Evolutionary conservation across 1,284 basidiomycete genomes (phyloP).

Genomic region (Paramarasmius palmivorus): DNA sequence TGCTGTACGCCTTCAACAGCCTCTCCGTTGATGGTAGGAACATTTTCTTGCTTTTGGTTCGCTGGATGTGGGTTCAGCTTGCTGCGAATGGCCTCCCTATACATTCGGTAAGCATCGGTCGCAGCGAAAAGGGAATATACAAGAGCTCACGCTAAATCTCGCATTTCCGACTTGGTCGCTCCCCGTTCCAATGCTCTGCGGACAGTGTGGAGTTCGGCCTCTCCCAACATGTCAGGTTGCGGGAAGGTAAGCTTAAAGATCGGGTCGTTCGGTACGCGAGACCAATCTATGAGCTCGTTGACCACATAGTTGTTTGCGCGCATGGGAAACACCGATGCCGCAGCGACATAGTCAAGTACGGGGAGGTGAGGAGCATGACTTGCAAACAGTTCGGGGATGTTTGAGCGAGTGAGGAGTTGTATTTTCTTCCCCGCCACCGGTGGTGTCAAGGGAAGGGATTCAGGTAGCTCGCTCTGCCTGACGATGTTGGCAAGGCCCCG

Average conservation of each 20-base stretch:
- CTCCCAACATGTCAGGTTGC: background rate
- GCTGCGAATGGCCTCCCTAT: background rate
- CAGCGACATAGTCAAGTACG: background rate
- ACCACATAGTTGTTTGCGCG: slow-evolving; percentile 2
- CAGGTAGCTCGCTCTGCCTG: no score
- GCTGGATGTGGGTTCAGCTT: background rate
- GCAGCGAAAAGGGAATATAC: no score
- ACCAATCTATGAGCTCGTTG: background rate
- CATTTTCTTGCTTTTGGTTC: slow-evolving; percentile 1
- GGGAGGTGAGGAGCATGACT: background rate
- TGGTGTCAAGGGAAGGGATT: no score
- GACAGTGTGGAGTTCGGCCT: background rate
- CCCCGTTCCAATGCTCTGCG: no score
- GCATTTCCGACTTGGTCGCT: no score
- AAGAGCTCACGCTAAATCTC: no score
- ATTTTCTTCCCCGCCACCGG: no score
- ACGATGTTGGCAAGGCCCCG: no score
- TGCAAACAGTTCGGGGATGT: background rate
- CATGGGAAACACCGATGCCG: background rate
- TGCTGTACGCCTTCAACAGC: background rate
- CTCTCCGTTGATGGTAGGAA: background rate
- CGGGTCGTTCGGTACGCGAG: background rate
- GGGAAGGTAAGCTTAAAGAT: background rate
- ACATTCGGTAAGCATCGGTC: no score
- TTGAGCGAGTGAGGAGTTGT: no score